Base-by-base conservation (phyloP, 768 basidiomycete genomes). In the Lyophyllum atratum region DNA sequence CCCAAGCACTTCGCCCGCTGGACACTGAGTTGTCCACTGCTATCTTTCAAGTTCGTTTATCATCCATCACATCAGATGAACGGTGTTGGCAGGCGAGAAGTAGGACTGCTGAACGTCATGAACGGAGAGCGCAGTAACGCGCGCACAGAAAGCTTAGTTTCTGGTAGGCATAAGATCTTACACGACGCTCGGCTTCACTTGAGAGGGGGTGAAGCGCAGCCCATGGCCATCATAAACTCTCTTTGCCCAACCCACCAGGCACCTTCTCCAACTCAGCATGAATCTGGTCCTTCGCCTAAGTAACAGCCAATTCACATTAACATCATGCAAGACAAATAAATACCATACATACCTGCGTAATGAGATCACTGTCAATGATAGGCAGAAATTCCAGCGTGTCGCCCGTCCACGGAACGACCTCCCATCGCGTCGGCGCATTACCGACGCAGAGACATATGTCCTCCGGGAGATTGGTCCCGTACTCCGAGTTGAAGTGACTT, bases 381-480 rank as follows among this genome's bases (percentile, higher is more conserved):
- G 90, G 90, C 28, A 92, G 71, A 9, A 72, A 73, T 68, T 92
- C 90, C 17, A 72, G 66, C 6, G 67, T 59, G 37, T 87, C 85
- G 5, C 82, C 84, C 24, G 79, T 72, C 68, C 73, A 77, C 0
- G 90, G 85, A 1, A 81, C 66, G 12, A 92, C 78, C 58, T 87
- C 82, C 86, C 87, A 92, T 51, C 77, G 79, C 34, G 89, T 91
- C 10, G 92, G 92, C 10, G 81, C 70, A 67, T 92, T 89, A 60
- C 82, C 83, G 51, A 93, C 85, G 58, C 82, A 90, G 15, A 92
- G 73, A 66, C 92, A 93, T 37, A 94, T 79, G 61, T 94, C 92
- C 60, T 86, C 81, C 0, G 92, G 92, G 2, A 94, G 79, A 67
- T 88, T 82, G 12, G 78, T 78, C 0, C 90, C 92, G 49, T 93